Conservation (phyloP, 352 stramenopile genomes). For the Phytophthora tentaculata region DNA sequence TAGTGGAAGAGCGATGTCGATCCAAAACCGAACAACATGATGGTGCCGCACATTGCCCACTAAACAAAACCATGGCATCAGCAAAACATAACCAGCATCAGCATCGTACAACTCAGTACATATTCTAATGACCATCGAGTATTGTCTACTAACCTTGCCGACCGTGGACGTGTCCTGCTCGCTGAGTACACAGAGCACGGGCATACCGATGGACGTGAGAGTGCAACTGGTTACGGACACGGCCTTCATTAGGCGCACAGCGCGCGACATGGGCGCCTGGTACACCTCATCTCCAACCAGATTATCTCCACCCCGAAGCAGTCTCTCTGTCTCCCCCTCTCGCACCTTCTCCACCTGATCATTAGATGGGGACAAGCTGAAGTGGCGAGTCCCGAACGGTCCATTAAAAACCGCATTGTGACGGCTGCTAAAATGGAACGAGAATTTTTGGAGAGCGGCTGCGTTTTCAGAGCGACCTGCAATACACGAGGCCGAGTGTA, state of each 20-base stretch:
- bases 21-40: slow-evolving; percentile 87
- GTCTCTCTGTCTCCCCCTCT: slow-evolving; percentile 3
- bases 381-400: slow-evolving; percentile 13
- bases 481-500: slow-evolving; percentile 1
- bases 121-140: not conserved
- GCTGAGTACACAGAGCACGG: slow-evolving; percentile 73
- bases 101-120: not conserved
- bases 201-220: slow-evolving; percentile 85
- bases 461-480: slow-evolving; percentile 2
- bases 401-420: not conserved
- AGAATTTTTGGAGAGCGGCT: slow-evolving; percentile 23
- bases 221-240: slow-evolving; percentile 85
- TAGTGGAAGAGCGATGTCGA: slow-evolving; percentile 86
- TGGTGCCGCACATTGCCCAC: slow-evolving; percentile 90
- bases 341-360: slow-evolving; percentile 19
- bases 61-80: slow-evolving; percentile 14
- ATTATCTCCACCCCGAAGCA: not conserved
- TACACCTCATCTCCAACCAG: slow-evolving; percentile 53
- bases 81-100: slow-evolving; percentile 10
- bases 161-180: slow-evolving; percentile 74
- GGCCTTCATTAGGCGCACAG: slow-evolving; percentile 88
- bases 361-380: slow-evolving; percentile 20
- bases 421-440: slow-evolving; percentile 16
- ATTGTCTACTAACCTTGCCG: slow-evolving; percentile 55
- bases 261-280: slow-evolving; percentile 69